Conservation (phyloP, 257 asterid species). For the Nicotiana paniculata region DNA sequence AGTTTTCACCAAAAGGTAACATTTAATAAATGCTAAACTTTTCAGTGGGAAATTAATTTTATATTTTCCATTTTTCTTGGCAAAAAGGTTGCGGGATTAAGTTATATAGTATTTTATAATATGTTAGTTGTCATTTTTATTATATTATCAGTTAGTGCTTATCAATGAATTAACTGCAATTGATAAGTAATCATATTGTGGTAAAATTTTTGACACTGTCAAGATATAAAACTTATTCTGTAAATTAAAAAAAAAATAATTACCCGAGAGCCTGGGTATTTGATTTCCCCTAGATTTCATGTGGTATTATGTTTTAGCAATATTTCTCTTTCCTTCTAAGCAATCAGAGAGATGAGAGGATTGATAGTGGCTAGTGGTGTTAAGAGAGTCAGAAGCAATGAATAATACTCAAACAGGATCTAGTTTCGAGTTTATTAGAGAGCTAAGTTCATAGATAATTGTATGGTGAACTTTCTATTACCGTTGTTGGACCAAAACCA, state of each 20-base stretch:
- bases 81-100: no score
- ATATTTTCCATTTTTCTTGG: no score
- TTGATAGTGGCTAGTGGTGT: background rate
- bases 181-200: no score
- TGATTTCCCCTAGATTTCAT: background rate
- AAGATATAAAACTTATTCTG: no score
- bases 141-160: no score
- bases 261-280: background rate
- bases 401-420: background rate
- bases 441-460: no score
- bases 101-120: no score
- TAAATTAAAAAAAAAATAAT: no score
- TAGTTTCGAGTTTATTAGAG: background rate
- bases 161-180: no score
- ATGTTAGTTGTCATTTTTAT: no score
- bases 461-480: background rate
- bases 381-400: background rate
- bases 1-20: slow-evolving; percentile 52
- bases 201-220: no score
- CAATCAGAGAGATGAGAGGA: background rate
- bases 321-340: background rate
- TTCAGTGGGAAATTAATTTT: background rate
- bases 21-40: background rate
- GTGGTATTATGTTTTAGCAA: background rate
- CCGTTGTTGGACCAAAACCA: background rate